phyloP scores from a whole-genome alignment of 2,329 filamentous ascomycete genomes.

The Colletotrichum musicola region DNA sequence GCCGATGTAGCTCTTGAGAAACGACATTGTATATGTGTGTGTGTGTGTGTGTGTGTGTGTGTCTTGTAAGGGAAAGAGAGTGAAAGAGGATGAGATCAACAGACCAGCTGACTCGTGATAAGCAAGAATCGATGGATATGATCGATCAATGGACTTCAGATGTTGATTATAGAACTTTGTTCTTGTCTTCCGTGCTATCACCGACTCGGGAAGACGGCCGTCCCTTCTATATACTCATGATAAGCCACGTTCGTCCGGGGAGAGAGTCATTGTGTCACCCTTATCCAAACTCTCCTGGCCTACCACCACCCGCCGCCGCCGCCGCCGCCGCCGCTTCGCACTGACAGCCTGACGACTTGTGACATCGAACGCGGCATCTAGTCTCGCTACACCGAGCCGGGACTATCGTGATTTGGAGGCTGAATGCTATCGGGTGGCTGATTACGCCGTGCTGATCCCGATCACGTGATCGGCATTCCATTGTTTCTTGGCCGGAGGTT shows the following conservation, averaged over 20 bases:
- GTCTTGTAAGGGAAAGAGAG: not conserved
- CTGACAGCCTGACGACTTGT: conserved; percentile 19
- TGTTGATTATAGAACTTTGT: not conserved
- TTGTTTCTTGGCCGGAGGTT: conserved; percentile 2
- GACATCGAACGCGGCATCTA: conserved; percentile 8
- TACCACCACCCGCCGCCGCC: not conserved
- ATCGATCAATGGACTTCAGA: not conserved
- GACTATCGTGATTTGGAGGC: conserved; percentile 22
- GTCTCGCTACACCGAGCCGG: conserved; percentile 17
- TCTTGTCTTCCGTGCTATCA: not conserved
- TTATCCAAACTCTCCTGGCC: conserved; percentile 12
- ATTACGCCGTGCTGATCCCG: not conserved
- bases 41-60: conserved; percentile 13
- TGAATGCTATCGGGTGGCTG: conserved; percentile 17
- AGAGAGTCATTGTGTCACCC: conserved; percentile 22
- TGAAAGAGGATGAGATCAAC: not conserved
- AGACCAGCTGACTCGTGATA: not conserved
- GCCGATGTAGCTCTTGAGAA: conserved; percentile 54
- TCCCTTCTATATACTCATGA: conserved; percentile 39
- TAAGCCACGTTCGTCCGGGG: conserved; percentile 12
- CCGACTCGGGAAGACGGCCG: conserved; percentile 16
- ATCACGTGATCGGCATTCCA: conserved; percentile 16
- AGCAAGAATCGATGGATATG: not conserved
- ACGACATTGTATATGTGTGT: conserved; percentile 43
- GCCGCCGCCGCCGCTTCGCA: conserved; percentile 5